Evolutionary conservation across 2,329 filamentous ascomycete genomes (phyloP).

Genomic region (Chalara sp.): DNA sequence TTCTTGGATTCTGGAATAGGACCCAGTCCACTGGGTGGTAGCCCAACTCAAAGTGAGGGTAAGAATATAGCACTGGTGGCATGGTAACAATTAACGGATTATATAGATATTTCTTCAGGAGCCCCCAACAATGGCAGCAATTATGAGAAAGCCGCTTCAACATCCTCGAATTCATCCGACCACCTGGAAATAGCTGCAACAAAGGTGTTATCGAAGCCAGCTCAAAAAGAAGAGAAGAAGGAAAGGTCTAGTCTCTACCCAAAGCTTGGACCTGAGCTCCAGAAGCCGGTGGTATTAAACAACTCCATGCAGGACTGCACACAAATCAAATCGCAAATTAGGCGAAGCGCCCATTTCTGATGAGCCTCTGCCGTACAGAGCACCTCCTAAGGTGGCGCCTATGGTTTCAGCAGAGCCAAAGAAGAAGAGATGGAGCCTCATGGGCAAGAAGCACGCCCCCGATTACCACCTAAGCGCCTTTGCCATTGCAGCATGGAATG

Average conservation of each 20-base stretch:
- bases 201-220: neutral
- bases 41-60: conserved; percentile 23
- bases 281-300: conserved; percentile 6
- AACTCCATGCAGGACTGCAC: conserved; percentile 23
- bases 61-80: conserved; percentile 2
- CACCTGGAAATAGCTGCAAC: conserved; percentile 17
- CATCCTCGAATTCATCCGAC: conserved; percentile 18
- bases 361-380: conserved; percentile 8
- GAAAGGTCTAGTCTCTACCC: conserved; percentile 7
- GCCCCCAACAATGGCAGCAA: conserved; percentile 17
- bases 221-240: neutral
- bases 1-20: conserved; percentile 23
- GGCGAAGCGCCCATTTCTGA: conserved; percentile 25
- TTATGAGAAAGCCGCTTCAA: conserved; percentile 15
- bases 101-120: conserved; percentile 14
- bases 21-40: conserved; percentile 17
- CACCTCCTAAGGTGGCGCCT: conserved; percentile 1
- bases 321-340: conserved; percentile 24
- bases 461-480: conserved; percentile 10
- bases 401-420: conserved; percentile 3
- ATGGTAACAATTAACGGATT: neutral
- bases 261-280: neutral
- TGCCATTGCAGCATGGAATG: too few species aligned
- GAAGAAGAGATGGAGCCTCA: conserved; percentile 20
- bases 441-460: conserved; percentile 17